A percentile compares a stretch with the other conserved stretches of the same genome.
Evolutionary conservation across 2,329 filamentous ascomycete species (phyloP).

Genomic region (Myriangium duriaei): DNA sequence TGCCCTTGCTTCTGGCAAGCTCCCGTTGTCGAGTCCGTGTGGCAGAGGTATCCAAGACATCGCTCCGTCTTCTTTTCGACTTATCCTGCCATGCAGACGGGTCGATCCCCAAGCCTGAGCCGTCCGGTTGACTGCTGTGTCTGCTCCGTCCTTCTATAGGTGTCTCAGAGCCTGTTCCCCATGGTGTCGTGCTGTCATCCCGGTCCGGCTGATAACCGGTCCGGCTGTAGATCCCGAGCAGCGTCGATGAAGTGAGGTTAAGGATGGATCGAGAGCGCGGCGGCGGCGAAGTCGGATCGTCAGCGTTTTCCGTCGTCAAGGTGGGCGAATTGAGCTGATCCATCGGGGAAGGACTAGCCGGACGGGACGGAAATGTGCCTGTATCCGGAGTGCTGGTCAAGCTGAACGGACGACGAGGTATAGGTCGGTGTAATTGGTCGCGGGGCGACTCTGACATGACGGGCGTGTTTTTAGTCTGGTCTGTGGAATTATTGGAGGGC

Average conservation of each 20-base stretch:
- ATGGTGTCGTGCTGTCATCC: constrained; percentile 53
- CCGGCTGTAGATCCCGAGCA: constrained; percentile 81
- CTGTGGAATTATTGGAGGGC: background rate
- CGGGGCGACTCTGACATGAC: constrained; percentile 6
- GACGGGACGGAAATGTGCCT: constrained; percentile 16
- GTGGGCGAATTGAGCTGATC: constrained; percentile 11
- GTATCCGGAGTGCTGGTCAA: constrained; percentile 37
- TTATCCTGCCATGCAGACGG: constrained; percentile 6
- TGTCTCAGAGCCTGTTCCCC: constrained; percentile 65
- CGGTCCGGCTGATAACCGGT: constrained; percentile 41
- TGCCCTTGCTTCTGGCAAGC: constrained; percentile 2
- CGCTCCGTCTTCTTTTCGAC: constrained; percentile 8
- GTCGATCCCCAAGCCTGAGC: constrained; percentile 8
- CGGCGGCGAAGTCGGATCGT: constrained; percentile 29
- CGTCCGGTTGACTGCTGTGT: constrained; percentile 10
- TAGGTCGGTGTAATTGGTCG: constrained; percentile 40
- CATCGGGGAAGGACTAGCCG: constrained; percentile 20
- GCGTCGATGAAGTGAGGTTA: constrained; percentile 78
- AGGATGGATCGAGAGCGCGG: constrained; percentile 62
- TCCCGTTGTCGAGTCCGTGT: constrained; percentile 5
- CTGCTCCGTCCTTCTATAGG: constrained; percentile 31
- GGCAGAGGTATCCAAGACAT: constrained; percentile 11
- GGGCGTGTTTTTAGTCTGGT: constrained; percentile 1
- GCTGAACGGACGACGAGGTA: constrained; percentile 60
- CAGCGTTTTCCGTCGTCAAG: constrained; percentile 9